A percentile compares a stretch with the other conserved stretches of the same genome.
Evolutionary conservation across 2,329 filamentous ascomycete species (phyloP).

Genomic region (Fusarium nanum): DNA sequence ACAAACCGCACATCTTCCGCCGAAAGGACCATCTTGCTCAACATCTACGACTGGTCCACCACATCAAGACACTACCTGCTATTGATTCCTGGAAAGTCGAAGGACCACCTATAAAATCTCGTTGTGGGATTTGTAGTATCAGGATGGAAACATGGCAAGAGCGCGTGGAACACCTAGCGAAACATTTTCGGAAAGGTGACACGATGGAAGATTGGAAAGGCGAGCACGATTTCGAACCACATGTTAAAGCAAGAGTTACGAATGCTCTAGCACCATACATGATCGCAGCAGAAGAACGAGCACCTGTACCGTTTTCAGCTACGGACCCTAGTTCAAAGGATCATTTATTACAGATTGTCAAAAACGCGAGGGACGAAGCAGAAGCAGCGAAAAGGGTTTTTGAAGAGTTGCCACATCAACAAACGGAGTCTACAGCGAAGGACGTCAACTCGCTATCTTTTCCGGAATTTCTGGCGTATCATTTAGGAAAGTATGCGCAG

Average conservation of each 20-base stretch:
- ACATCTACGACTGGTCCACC: slow-evolving; percentile 47
- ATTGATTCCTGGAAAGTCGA: slow-evolving; percentile 51
- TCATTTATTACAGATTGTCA: slow-evolving; percentile 37
- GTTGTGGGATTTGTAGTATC: slow-evolving; percentile 48
- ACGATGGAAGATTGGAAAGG: slow-evolving; percentile 49
- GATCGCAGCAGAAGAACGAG: slow-evolving; percentile 40
- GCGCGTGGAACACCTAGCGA: slow-evolving; percentile 46
- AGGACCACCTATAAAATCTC: slow-evolving; percentile 39
- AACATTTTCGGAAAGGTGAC: slow-evolving; percentile 45
- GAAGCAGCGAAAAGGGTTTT: neutral
- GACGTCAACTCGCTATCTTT: slow-evolving; percentile 17
- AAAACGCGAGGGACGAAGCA: neutral
- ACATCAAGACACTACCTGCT: slow-evolving; percentile 54
- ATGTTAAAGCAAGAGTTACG: slow-evolving; percentile 36
- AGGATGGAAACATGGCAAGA: slow-evolving; percentile 44
- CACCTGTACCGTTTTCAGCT: slow-evolving; percentile 45
- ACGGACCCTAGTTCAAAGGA: slow-evolving; percentile 39
- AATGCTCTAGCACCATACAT: slow-evolving; percentile 46
- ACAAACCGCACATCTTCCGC: slow-evolving; percentile 34
- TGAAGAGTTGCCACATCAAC: neutral
- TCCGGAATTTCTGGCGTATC: slow-evolving; percentile 28
- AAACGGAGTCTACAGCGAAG: neutral
- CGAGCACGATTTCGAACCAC: slow-evolving; percentile 44
- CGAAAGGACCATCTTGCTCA: slow-evolving; percentile 51
- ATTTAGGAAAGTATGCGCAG: slow-evolving; percentile 41